Evolutionary conservation across 768 basidiomycete species (phyloP).

Genomic region (Pleurotus eryngii): DNA sequence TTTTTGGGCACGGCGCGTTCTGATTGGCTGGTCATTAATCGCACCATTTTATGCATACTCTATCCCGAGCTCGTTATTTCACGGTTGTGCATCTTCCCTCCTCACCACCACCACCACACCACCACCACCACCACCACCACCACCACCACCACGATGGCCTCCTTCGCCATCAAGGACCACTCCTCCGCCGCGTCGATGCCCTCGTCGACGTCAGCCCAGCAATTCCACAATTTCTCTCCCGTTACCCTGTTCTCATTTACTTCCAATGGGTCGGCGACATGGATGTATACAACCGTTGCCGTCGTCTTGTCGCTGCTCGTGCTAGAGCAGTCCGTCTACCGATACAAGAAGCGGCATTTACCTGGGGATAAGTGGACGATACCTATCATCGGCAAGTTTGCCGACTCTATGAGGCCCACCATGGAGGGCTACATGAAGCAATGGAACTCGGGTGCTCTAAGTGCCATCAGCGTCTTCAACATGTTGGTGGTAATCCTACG

Average conservation of each 20-base stretch:
- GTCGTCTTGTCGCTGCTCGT: conserved; percentile 72
- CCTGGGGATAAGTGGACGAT: conserved; percentile 92
- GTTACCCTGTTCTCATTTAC: conserved; percentile 38
- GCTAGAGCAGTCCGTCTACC: conserved; percentile 86
- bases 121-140: too few species aligned
- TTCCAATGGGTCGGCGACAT: conserved; percentile 34
- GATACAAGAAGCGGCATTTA: conserved; percentile 83
- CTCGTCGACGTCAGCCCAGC: conserved; percentile 37
- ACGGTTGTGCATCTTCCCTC: neutral
- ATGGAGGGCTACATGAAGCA: conserved; percentile 90
- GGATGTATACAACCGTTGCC: conserved; percentile 69
- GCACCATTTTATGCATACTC: neutral
- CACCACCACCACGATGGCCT: conserved; percentile 30
- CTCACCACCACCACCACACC: conserved; percentile 18
- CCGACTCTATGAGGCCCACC: conserved; percentile 86
- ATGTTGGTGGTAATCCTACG: conserved; percentile 57
- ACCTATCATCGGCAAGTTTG: conserved; percentile 96
- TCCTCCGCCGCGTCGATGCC: conserved; percentile 39
- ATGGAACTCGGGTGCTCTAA: conserved; percentile 88
- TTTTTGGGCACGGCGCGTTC: neutral
- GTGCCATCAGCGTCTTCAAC: conserved; percentile 94
- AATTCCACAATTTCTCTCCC: conserved; percentile 41
- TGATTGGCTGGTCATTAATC: conserved; percentile 2
- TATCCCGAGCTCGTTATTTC: neutral
- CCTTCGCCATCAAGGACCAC: conserved; percentile 27